phyloP scores from a whole-genome alignment of 345 rosid genomes.

The Ricinus communis region DNA sequence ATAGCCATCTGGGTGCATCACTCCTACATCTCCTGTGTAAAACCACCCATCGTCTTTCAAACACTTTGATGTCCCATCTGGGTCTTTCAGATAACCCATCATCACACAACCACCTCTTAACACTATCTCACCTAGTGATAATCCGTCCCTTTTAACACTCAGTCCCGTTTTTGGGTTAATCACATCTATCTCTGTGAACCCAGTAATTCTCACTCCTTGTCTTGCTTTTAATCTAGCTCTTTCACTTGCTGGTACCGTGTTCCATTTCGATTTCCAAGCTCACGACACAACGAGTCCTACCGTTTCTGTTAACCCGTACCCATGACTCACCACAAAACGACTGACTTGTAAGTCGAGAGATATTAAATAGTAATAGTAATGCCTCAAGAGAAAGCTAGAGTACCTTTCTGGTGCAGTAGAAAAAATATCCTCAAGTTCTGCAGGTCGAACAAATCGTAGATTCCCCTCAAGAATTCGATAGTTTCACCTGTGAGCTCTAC shows the following conservation, averaged over 20 bases:
- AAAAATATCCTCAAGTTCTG: no score
- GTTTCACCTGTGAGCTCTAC: no score
- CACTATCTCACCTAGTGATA: slow-evolving; percentile 19
- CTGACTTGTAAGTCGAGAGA: not conserved
- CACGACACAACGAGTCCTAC: slow-evolving; percentile 16
- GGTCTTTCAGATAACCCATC: slow-evolving; percentile 26
- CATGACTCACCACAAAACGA: slow-evolving; percentile 32
- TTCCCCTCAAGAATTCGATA: no score
- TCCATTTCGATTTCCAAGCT: slow-evolving; percentile 28
- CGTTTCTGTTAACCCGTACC: slow-evolving; percentile 29
- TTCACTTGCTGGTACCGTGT: slow-evolving; percentile 16
- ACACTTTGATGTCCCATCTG: slow-evolving; percentile 2
- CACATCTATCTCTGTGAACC: slow-evolving; percentile 16
- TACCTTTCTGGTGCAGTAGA: no score
- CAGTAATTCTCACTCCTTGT: slow-evolving; percentile 21
- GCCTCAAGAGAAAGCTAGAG: no score
- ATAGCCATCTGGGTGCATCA: no score
- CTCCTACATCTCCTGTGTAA: no score
- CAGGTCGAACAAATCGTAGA: no score
- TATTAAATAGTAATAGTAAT: no score
- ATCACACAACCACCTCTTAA: slow-evolving; percentile 21
- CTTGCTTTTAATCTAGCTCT: slow-evolving; percentile 24
- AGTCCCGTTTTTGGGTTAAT: slow-evolving; percentile 11
- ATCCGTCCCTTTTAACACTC: slow-evolving; percentile 22
- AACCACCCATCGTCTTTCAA: slow-evolving; percentile 24